These are phyloP conservation scores for Laburnicola sp. DNA, from an alignment of 2,329 filamentous ascomycete species.

Conservation along the genomic window DNA sequence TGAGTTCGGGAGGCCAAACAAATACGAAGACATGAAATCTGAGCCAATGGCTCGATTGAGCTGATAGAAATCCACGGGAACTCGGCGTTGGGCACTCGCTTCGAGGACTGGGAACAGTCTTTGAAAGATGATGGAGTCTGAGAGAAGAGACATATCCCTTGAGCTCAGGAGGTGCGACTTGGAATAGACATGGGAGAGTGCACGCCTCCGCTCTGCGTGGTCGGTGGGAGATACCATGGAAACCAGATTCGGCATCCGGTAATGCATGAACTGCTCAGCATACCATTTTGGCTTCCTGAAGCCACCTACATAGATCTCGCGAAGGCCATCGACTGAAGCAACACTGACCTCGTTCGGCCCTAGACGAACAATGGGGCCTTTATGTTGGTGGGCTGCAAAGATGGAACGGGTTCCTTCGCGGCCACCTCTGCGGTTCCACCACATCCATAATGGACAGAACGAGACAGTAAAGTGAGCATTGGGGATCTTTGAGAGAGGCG, in stretches of 20 bases:
- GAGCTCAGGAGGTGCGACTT: neutral
- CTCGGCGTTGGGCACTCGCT: constrained; percentile 43
- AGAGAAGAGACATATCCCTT: no score
- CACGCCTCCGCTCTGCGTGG: constrained; percentile 70
- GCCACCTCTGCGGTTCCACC: constrained; percentile 54
- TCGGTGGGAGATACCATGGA: constrained; percentile 56
- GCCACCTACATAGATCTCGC: constrained; percentile 64
- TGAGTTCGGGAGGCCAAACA: constrained; percentile 65
- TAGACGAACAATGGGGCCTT: constrained; percentile 64
- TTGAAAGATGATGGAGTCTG: neutral
- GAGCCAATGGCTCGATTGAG: constrained; percentile 69
- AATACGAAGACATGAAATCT: constrained; percentile 72
- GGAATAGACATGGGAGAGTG: constrained; percentile 71
- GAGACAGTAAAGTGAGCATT: constrained; percentile 66
- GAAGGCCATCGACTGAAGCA: constrained; percentile 62
- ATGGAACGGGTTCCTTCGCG: constrained; percentile 7
- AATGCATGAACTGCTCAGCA: constrained; percentile 65
- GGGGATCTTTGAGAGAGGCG: constrained; percentile 64
- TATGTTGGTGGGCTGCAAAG: constrained; percentile 55
- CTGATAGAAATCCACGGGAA: constrained; percentile 58
- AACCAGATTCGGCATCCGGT: constrained; percentile 68
- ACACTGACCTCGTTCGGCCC: constrained; percentile 67
- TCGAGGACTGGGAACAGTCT: neutral
- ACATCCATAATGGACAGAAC: constrained; percentile 66
- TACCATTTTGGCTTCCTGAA: constrained; percentile 73